Evolutionary conservation across 176 grass and related monocot genomes (phyloP).

Genomic region (Zoysia japonica): DNA sequence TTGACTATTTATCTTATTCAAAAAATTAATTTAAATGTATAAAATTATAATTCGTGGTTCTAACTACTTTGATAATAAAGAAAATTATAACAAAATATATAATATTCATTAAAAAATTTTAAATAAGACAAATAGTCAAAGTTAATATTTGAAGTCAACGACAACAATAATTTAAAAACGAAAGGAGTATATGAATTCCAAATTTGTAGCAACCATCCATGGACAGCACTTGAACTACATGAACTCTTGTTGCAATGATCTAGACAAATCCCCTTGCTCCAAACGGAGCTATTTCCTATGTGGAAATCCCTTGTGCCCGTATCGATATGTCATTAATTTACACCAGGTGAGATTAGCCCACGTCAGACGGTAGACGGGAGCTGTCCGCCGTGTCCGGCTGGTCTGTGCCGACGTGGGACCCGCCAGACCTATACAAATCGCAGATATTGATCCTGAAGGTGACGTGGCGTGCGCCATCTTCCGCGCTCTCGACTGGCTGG

Average conservation of each 20-base stretch:
- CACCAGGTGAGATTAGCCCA: not conserved
- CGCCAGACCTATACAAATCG: not conserved
- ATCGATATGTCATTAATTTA: not conserved
- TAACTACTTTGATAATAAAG: too few relatives aligned
- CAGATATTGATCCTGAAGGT: constrained; percentile 34
- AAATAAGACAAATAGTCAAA: too few relatives aligned
- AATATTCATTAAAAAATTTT: too few relatives aligned
- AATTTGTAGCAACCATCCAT: too few relatives aligned
- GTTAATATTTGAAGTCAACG: too few relatives aligned
- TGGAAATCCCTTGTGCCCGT: not conserved
- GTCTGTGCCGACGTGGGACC: constrained; percentile 52
- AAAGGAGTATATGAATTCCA: too few relatives aligned
- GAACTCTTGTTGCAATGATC: not conserved
- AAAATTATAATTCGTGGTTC: too few relatives aligned
- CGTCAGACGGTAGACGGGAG: not conserved
- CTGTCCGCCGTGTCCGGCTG: constrained; percentile 18
- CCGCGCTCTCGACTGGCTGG: not conserved
- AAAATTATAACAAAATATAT: too few relatives aligned
- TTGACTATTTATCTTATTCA: too few relatives aligned
- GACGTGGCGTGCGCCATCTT: constrained; percentile 26
- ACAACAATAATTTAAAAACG: too few relatives aligned
- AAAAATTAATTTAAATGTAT: too few relatives aligned
- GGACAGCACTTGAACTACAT: not conserved
- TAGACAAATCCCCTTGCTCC: not conserved
- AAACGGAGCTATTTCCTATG: not conserved